These are phyloP conservation scores for Smallanthus sonchifolius DNA, from an alignment of 129 eudicot species.

Conservation along the genomic window DNA sequence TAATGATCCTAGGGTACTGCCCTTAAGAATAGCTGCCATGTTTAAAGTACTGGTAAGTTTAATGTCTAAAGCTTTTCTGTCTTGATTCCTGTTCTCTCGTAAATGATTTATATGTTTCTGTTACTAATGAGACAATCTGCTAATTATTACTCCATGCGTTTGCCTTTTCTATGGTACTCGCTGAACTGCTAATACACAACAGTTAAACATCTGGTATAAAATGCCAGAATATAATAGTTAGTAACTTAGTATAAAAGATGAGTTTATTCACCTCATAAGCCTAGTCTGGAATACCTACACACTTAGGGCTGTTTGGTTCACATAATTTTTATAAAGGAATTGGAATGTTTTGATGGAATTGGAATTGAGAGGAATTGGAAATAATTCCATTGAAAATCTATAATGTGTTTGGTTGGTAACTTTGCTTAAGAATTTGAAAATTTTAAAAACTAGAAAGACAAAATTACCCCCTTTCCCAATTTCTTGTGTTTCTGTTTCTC, in stretches of 20 bases:
- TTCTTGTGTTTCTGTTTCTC: too few relatives aligned
- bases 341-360: too few relatives aligned
- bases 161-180: background rate
- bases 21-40: slow-evolving; percentile 88
- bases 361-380: too few relatives aligned
- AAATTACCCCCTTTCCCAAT: too few relatives aligned
- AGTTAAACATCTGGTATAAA: background rate
- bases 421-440: too few relatives aligned
- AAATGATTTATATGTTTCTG: background rate
- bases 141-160: background rate
- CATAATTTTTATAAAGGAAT: too few relatives aligned
- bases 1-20: slow-evolving; percentile 60
- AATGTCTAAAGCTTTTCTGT: background rate
- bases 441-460: too few relatives aligned
- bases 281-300: background rate
- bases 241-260: background rate
- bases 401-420: too few relatives aligned
- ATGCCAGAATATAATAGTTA: background rate
- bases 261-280: background rate
- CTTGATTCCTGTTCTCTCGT: background rate
- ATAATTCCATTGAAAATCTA: too few relatives aligned
- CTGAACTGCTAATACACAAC: background rate
- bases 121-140: background rate
- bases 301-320: too few relatives aligned
- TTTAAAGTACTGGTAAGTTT: slow-evolving; percentile 81